phyloP scores from a whole-genome alignment of 345 rosid species.

The Eucalyptus guilfoylei region DNA sequence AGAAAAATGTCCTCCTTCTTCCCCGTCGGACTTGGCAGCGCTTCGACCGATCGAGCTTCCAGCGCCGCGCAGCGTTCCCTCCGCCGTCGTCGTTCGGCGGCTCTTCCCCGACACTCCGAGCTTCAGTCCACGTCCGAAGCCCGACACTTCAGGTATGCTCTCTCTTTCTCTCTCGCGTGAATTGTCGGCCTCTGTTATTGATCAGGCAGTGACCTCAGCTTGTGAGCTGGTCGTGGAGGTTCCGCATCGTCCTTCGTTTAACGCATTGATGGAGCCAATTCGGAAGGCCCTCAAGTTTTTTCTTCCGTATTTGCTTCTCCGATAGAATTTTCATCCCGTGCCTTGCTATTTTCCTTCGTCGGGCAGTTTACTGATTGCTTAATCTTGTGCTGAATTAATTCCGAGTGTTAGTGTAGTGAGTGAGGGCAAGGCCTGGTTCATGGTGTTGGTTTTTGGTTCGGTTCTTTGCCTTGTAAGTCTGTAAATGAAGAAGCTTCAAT shows the following conservation, averaged over 20 bases:
- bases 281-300: background rate
- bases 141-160: background rate
- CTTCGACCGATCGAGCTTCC: background rate
- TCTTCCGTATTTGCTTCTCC: background rate
- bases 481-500: accelerated
- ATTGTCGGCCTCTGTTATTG: background rate
- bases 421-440: background rate
- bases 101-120: background rate
- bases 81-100: background rate
- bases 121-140: background rate
- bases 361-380: background rate
- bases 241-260: background rate
- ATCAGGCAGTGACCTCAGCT: background rate
- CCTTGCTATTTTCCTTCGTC: background rate
- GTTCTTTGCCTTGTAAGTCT: background rate
- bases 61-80: background rate
- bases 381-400: background rate
- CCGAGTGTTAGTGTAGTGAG: background rate
- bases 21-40: background rate
- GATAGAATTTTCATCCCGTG: background rate
- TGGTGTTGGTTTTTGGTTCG: background rate
- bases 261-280: background rate
- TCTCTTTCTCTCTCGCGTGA: background rate
- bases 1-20: background rate
- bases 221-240: background rate